Conservation (phyloP, 176 grass and related monocot genomes). For the Pontederia paniculata region DNA sequence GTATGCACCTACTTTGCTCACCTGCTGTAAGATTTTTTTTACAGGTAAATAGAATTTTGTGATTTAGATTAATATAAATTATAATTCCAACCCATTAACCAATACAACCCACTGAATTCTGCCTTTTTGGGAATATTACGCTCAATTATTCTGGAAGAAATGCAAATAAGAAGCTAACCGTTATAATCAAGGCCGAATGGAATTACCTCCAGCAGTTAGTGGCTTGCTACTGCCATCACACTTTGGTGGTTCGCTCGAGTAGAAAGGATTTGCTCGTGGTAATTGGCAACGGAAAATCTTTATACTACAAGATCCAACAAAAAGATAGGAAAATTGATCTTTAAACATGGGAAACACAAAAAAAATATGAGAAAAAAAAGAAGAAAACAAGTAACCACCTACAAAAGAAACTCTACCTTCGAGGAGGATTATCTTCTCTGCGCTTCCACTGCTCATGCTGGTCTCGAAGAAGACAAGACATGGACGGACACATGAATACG, state of each 20-base stretch:
- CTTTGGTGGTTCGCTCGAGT: constrained; percentile 50
- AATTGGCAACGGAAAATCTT: constrained; percentile 86
- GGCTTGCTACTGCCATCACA: constrained; percentile 46
- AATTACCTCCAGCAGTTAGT: constrained; percentile 50
- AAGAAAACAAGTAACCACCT: too few relatives aligned
- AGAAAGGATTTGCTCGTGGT: constrained; percentile 58
- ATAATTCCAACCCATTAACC: too few relatives aligned
- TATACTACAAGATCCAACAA: constrained; percentile 37
- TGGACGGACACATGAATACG: constrained; percentile 79
- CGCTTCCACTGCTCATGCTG: constrained; percentile 84
- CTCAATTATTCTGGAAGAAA: too few relatives aligned
- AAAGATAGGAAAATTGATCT: neutral
- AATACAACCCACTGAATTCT: too few relatives aligned
- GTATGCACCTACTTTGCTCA: too few relatives aligned
- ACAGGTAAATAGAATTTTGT: too few relatives aligned
- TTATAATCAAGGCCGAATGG: constrained; percentile 15
- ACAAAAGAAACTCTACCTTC: constrained; percentile 37
- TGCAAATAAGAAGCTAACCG: too few relatives aligned
- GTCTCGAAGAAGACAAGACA: constrained; percentile 70
- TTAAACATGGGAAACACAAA: neutral
- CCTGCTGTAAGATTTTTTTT: too few relatives aligned
- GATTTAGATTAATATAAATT: too few relatives aligned
- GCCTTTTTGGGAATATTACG: too few relatives aligned
- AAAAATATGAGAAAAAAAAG: neutral
- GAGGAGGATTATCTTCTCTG: constrained; percentile 39